Base-by-base conservation (phyloP, 2,329 filamentous ascomycete species). In the Aspergillus fumigatiaffinis region DNA sequence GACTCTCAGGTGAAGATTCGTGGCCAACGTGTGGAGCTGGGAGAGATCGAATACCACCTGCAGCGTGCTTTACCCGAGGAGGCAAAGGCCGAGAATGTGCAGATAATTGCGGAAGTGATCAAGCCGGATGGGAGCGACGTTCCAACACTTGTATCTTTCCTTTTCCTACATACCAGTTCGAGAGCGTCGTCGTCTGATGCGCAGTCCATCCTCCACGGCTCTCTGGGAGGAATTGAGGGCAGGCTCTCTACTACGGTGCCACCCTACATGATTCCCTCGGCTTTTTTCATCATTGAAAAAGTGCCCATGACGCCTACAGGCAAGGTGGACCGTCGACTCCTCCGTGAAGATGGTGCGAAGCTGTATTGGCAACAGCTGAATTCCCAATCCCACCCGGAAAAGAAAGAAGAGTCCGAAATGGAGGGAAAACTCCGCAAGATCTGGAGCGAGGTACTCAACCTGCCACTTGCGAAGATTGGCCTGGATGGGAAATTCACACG, bases 1-100 rank as follows among this genome's bases (percentile, higher is more conserved):
- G 56, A 58, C 17, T 54, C 52, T 0, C 53, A 54, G n/a, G 38
- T 58, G 0, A 58, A 57, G 38, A n/a, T 57, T 1, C 52, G 53
- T 2, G 56, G 56, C 2, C 53, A 54, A 9, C 52, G 56, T 2
- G 42, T 58, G 20, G 56, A 55, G 14, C 42, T 51, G 2, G 38
- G 38, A 3, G 52, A 58, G 47, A 47, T 58, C 28, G 56, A 55
- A 29, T 47, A 52, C 26, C 48, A 55, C 9, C 21, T 54, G 1
- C 46, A 38, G 8, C 26, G 26, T 6, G 26, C 26, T 6, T 28
- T 28, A 6, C 4, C 26, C 4, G 26, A 28, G 4, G 26, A 28
- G 5, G 26, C 26, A 44, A 51, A 10, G 26, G 32, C 21, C 48
- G 48, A 3, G 2, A 21, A 42, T 1, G 51, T 41, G 17, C 32